phyloP scores from a whole-genome alignment of 176 grass and related monocot genomes.

The Cenchrus americanus region DNA sequence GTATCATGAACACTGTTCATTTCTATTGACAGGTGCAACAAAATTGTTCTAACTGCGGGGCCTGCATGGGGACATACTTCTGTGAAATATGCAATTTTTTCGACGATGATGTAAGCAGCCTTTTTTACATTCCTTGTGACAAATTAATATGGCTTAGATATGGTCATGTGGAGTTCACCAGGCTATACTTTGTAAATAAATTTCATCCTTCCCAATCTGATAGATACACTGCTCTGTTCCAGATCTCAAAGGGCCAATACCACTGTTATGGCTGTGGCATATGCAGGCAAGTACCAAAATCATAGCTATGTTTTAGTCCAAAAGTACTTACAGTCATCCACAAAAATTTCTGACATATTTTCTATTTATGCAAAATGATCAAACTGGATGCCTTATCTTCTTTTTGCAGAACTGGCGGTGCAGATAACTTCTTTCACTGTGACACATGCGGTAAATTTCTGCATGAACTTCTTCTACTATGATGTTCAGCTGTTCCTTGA shows the following conservation, averaged over 20 bases:
- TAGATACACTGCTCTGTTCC: slow-evolving; percentile 7
- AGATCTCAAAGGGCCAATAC: slow-evolving; percentile 75
- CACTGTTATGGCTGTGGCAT: slow-evolving; percentile 92
- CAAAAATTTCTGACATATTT: background rate
- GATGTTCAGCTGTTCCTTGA: background rate
- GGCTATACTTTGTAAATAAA: background rate
- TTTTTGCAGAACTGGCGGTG: slow-evolving; percentile 61
- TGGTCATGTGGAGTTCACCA: background rate
- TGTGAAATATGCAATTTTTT: slow-evolving; percentile 84
- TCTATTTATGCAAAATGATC: background rate
- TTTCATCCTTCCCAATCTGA: background rate
- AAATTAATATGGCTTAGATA: background rate
- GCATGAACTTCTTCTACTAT: background rate
- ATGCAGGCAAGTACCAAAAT: slow-evolving; percentile 59
- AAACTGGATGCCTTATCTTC: slow-evolving; percentile 1
- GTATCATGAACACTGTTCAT: background rate
- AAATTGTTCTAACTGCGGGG: slow-evolving; percentile 68
- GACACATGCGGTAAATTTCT: slow-evolving; percentile 61
- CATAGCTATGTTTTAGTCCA: background rate
- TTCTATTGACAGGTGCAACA: slow-evolving; percentile 61
- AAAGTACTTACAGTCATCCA: background rate
- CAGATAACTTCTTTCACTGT: slow-evolving; percentile 80
- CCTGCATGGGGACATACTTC: slow-evolving; percentile 83
- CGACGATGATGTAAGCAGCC: slow-evolving; percentile 69
- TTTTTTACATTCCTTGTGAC: background rate